phyloP scores from a whole-genome alignment of 2,329 filamentous ascomycete species.

The Scedosporium apiospermum region DNA sequence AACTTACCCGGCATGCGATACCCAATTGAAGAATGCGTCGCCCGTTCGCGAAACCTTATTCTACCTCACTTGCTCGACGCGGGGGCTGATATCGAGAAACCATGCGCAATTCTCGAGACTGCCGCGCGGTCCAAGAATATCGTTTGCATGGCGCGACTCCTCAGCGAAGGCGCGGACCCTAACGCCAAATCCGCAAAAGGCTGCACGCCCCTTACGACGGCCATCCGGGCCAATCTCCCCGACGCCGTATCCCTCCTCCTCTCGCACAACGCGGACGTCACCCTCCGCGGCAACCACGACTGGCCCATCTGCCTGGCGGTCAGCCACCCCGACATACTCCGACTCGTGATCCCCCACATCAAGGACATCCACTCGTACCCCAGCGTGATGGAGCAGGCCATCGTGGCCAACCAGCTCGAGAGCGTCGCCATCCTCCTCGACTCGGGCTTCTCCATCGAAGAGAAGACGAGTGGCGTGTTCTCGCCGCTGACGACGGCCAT shows the following conservation, averaged over 20 bases:
- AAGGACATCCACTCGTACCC: constrained; percentile 52
- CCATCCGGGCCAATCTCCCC: constrained; percentile 49
- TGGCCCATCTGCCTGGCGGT: constrained; percentile 66
- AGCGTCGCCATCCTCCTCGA: constrained; percentile 55
- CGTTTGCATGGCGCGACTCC: constrained; percentile 49
- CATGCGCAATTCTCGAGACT: constrained; percentile 57
- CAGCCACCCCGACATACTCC: constrained; percentile 48
- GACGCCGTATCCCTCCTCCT: constrained; percentile 53
- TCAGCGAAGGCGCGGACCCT: constrained; percentile 49
- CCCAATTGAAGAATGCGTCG: constrained; percentile 59
- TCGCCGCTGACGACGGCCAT: constrained; percentile 59
- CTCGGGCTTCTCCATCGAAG: constrained; percentile 58
- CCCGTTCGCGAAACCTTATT: constrained; percentile 52
- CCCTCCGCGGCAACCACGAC: constrained; percentile 50
- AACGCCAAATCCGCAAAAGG: constrained; percentile 51
- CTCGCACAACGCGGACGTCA: constrained; percentile 49
- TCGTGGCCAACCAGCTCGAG: constrained; percentile 56
- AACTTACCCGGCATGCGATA: constrained; percentile 56
- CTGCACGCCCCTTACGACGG: constrained; percentile 54
- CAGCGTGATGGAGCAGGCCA: constrained; percentile 59
- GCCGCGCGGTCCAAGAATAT: constrained; percentile 53
- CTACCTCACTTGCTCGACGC: constrained; percentile 50
- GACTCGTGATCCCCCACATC: constrained; percentile 46
- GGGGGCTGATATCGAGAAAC: constrained; percentile 47
- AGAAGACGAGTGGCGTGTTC: constrained; percentile 65